Percentiles rank a stretch among this genome's conserved stretches.
phyloP scores from a whole-genome alignment of 768 basidiomycete genomes.

The Termitomyces sp. region DNA sequence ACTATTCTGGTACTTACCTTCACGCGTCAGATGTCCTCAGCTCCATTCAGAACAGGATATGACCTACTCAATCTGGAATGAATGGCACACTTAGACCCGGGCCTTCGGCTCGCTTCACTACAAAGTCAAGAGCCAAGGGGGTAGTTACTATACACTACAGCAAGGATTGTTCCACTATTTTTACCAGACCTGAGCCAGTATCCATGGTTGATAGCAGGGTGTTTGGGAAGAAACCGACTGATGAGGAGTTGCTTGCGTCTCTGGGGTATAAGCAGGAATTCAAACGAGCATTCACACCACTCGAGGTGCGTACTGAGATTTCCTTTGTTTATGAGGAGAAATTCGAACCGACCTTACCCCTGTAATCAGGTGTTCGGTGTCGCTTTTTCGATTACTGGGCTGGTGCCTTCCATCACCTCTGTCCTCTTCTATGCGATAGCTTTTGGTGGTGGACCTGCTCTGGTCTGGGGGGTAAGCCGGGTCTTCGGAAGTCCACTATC shows the following conservation, averaged over 20 bases:
- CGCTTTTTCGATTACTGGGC: slow-evolving; percentile 68
- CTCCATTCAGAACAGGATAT: no score
- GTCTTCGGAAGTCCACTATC: not conserved
- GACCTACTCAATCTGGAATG: no score
- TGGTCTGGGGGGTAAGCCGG: slow-evolving; percentile 69
- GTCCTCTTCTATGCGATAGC: slow-evolving; percentile 57
- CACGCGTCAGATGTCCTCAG: no score
- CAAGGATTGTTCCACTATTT: no score
- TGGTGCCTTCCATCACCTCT: slow-evolving; percentile 62
- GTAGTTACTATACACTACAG: no score
- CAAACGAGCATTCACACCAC: slow-evolving; percentile 48
- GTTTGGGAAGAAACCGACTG: slow-evolving; percentile 10
- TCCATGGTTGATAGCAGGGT: not conserved
- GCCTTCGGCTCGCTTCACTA: no score
- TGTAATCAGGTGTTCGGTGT: slow-evolving; percentile 60
- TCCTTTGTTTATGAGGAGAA: not conserved
- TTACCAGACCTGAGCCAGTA: no score
- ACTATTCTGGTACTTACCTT: no score
- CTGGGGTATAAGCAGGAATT: slow-evolving; percentile 53
- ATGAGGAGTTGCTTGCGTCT: slow-evolving; percentile 38
- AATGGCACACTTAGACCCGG: no score
- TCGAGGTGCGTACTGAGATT: slow-evolving; percentile 36
- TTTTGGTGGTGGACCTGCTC: slow-evolving; percentile 66
- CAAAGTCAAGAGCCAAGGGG: no score
- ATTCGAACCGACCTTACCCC: not conserved